phyloP scores from a whole-genome alignment of 108 stramenopile species.

The Cyclostephanos tholiformis region DNA sequence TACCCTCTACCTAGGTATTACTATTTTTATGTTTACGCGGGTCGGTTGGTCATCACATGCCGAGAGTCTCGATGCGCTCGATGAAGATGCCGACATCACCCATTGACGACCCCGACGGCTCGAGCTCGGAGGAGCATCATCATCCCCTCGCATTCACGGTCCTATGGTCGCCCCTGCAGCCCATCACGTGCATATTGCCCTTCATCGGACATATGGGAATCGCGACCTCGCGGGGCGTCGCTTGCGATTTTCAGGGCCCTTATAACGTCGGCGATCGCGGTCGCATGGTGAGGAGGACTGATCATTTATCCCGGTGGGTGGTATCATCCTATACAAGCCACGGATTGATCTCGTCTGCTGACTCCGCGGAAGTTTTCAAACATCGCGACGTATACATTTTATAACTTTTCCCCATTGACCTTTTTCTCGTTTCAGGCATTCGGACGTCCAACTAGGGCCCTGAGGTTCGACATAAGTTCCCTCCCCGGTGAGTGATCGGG shows the following conservation, averaged over 20 bases:
- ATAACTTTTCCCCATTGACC: too few relatives aligned
- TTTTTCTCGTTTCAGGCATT: conserved; percentile 12
- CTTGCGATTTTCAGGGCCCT: conserved; percentile 96
- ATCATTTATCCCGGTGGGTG: not conserved
- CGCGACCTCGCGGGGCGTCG: conserved; percentile 79
- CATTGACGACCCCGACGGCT: not conserved
- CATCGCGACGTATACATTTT: too few relatives aligned
- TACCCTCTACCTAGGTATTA: too few relatives aligned
- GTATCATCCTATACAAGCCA: too few relatives aligned
- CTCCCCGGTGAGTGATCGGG: conserved; percentile 27
- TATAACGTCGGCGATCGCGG: conserved; percentile 87
- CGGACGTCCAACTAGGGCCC: conserved; percentile 58
- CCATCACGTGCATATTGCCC: conserved; percentile 57
- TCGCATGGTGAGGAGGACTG: conserved; percentile 57
- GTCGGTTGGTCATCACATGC: too few relatives aligned
- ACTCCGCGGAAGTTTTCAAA: not conserved
- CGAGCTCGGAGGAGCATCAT: not conserved
- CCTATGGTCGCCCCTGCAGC: conserved; percentile 82
- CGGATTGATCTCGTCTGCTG: too few relatives aligned
- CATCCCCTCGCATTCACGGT: conserved; percentile 54
- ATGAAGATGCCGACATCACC: too few relatives aligned
- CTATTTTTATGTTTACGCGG: too few relatives aligned
- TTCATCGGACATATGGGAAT: conserved; percentile 98
- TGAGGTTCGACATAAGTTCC: conserved; percentile 50
- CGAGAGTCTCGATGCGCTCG: too few relatives aligned